phyloP scores from a whole-genome alignment of 179 eudicot species.

The Drosera spatulata region DNA sequence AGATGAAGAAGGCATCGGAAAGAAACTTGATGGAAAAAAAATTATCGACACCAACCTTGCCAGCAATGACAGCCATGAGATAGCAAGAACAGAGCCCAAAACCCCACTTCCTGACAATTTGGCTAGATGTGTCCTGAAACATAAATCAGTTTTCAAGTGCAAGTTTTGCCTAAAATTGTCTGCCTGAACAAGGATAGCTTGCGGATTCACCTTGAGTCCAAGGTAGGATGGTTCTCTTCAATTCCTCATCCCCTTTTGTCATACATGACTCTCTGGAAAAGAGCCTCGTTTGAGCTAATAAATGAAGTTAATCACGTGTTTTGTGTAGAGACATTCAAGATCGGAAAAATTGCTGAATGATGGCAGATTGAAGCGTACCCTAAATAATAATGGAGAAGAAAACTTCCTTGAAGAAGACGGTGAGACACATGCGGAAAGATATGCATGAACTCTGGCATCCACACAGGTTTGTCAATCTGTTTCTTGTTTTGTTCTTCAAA shows the following conservation, averaged over 20 bases:
- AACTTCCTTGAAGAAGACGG: constrained; percentile 48
- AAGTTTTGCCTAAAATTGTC: constrained; percentile 84
- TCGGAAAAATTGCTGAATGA: constrained; percentile 58
- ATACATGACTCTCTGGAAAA: background rate
- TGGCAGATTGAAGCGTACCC: constrained; percentile 79
- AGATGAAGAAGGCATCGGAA: constrained; percentile 32
- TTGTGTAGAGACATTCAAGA: constrained; percentile 68
- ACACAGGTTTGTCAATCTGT: constrained; percentile 39
- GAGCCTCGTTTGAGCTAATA: background rate
- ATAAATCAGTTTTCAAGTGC: constrained; percentile 86
- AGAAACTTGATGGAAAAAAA: constrained; percentile 17
- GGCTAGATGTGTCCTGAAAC: constrained; percentile 42
- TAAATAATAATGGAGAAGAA: constrained; percentile 77
- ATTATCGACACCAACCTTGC: constrained; percentile 5
- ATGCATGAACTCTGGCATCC: constrained; percentile 51
- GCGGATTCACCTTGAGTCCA: constrained; percentile 69
- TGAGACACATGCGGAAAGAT: constrained; percentile 70
- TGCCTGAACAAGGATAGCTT: constrained; percentile 77
- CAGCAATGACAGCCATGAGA: constrained; percentile 15
- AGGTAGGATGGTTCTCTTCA: constrained; percentile 28
- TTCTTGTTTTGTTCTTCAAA: background rate
- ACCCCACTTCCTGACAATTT: constrained; percentile 20
- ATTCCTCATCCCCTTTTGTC: background rate
- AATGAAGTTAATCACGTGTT: background rate
- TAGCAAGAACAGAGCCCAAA: constrained; percentile 9